Evolutionary conservation across 1,284 basidiomycete genomes (phyloP), one percentile per base, ranked within the genome.

Genomic region (Peniophora sp.): DNA sequence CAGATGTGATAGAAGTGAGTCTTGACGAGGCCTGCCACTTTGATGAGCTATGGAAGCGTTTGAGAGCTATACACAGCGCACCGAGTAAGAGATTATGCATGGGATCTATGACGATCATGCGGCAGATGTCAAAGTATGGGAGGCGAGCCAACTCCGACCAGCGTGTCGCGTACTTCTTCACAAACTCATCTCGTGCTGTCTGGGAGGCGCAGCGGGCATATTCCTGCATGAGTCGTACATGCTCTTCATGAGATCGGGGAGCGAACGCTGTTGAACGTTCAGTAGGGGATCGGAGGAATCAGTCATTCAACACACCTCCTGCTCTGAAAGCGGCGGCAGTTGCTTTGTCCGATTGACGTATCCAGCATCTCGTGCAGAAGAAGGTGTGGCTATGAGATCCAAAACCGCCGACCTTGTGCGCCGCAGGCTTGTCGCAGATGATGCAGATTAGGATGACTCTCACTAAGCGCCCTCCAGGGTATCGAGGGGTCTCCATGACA

Each of bases 341-440:
- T 1, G 54, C 51, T 49, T 60, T 64, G n/a, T 58, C 42, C 0
- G 20, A 27, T 22, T 62, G 56, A 0, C 37, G 47, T 14, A 68
- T 62, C 67, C 67, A 68, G 52, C 64, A 66, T 5, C 51, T 53
- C 3, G 63, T 66, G 48, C 67, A 70, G 45, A 67, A 65, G 27
- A 60, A 61, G 2, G 57, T 64, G 42, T 67, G 67, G 2, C 47
- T 50, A 48, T 65, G 65, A 0, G 64, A 63, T 0, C 59, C 64
- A 53, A 66, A 69, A 0, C 69, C 68, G 1, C 62, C 66, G 9
- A 64, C 42, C 47, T 70, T 70, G 51, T 68, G 65, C 0, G 63
- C 64, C 1, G 68, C 68, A 0, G 67, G 68, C 43, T 70, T 68
- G 47, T 71, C 64, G 36, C 68, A 70, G 2, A 67, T 54, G 1